These are phyloP conservation scores for Decorospora gaudefroyi DNA, from an alignment of 2,329 filamentous ascomycete species.

Conservation along the genomic window DNA sequence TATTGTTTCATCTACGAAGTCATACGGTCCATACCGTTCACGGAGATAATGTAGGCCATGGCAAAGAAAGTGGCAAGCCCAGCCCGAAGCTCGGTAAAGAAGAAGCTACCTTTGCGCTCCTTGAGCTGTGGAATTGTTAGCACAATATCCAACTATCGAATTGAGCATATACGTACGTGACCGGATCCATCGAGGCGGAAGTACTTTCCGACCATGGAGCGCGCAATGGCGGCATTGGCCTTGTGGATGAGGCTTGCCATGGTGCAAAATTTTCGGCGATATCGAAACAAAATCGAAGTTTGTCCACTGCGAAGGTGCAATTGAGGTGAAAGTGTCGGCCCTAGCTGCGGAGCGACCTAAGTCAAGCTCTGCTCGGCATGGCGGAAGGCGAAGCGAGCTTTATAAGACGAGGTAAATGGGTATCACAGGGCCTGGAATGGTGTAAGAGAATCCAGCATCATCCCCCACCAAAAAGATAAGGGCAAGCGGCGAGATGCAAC, in stretches of 20 bases:
- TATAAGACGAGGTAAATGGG: conserved; percentile 14
- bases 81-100: conserved; percentile 82
- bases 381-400: conserved; percentile 15
- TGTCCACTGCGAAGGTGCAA: conserved; percentile 4
- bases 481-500: conserved; percentile 27
- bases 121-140: conserved; percentile 39
- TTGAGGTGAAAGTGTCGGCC: conserved; percentile 6
- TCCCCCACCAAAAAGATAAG: conserved; percentile 44
- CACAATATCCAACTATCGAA: background rate
- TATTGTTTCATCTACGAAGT: conserved; percentile 39
- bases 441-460: conserved; percentile 26
- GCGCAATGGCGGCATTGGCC: conserved; percentile 41
- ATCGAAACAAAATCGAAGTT: conserved; percentile 7
- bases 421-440: conserved; percentile 15
- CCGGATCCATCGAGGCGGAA: conserved; percentile 83
- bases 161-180: conserved; percentile 63
- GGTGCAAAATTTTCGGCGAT: conserved; percentile 19
- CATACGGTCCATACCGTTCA: conserved; percentile 52
- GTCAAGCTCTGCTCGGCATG: conserved; percentile 9
- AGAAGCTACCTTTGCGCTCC: conserved; percentile 74
- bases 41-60: conserved; percentile 64
- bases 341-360: conserved; percentile 12
- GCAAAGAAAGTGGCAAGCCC: conserved; percentile 71
- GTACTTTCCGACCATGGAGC: conserved; percentile 45
- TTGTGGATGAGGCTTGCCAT: conserved; percentile 45